Evolutionary conservation across 208 protist species (phyloP).

Genomic region (Trichomonas tenax): DNA sequence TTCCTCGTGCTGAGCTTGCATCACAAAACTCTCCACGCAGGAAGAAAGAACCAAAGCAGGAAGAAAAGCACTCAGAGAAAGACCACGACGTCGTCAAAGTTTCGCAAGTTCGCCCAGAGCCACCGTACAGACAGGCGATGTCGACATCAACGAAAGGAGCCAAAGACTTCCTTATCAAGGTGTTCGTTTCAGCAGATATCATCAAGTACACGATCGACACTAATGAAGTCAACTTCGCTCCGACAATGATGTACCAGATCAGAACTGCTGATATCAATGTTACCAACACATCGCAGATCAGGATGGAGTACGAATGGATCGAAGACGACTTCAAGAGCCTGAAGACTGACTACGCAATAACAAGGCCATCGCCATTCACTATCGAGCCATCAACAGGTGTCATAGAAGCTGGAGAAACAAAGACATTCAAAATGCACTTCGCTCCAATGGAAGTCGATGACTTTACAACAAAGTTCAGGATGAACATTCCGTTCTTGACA

Average conservation of each 20-base stretch:
- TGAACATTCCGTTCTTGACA: neutral
- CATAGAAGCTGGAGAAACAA: neutral
- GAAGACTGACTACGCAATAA: neutral
- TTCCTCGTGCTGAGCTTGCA: neutral
- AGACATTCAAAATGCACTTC: neutral
- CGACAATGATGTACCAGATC: slow-evolving; percentile 1
- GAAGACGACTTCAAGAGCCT: neutral
- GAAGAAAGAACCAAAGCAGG: neutral
- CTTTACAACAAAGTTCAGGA: neutral
- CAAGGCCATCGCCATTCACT: neutral
- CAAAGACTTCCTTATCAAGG: neutral
- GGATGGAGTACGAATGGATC: neutral
- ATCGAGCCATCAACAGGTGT: neutral
- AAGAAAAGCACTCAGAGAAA: neutral
- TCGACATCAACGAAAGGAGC: neutral
- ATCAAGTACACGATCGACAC: neutral
- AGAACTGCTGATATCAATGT: neutral
- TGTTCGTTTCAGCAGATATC: neutral
- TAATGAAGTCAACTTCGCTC: neutral
- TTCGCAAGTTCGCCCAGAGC: neutral
- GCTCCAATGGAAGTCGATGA: slow-evolving; percentile 1
- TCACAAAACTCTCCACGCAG: neutral
- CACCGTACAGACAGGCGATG: neutral
- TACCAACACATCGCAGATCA: neutral
- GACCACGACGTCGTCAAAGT: neutral